phyloP scores from a whole-genome alignment of 2,329 filamentous ascomycete species.

The Tolypocladium ophioglossoides region DNA sequence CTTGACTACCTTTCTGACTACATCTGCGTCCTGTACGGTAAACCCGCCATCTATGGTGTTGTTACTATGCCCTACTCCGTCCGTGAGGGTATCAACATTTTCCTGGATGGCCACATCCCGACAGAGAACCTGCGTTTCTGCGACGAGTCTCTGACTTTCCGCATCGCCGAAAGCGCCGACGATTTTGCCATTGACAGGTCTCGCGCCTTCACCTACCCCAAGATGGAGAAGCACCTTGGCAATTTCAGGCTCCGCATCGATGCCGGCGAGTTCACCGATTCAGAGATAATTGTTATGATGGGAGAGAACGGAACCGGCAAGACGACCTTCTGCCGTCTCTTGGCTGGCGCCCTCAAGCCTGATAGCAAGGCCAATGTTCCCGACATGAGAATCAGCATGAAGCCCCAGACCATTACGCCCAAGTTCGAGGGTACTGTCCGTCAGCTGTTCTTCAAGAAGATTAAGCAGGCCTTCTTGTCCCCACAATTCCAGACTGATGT shows the following conservation, averaged over 20 bases:
- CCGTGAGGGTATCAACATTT: conserved; percentile 98
- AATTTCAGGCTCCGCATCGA: conserved; percentile 79
- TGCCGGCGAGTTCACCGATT: conserved; percentile 83
- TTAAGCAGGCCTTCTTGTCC: conserved; percentile 90
- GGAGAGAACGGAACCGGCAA: conserved; percentile 99
- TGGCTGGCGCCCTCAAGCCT: conserved; percentile 88
- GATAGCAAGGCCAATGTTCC: conserved; percentile 71
- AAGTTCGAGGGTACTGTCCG: conserved; percentile 97
- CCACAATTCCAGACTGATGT: conserved; percentile 99
- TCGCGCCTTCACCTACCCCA: conserved; percentile 77
- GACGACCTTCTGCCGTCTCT: conserved; percentile 95
- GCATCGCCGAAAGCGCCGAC: conserved; percentile 79
- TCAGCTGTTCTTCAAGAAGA: conserved; percentile 99
- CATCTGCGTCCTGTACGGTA: conserved; percentile 93
- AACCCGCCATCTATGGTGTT: conserved; percentile 93
- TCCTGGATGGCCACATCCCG: conserved; percentile 94
- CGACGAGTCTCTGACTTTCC: conserved; percentile 93
- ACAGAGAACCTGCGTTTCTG: conserved; percentile 98
- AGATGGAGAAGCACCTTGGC: conserved; percentile 88
- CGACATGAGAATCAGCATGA: conserved; percentile 97
- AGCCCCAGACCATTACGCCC: conserved; percentile 98
- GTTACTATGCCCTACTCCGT: conserved; percentile 93
- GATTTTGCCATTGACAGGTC: conserved; percentile 78
- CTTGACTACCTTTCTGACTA: conserved; percentile 98
- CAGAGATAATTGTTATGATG: conserved; percentile 99